Evolutionary conservation across 805 yeast genomes (phyloP), one percentile per base, ranked within the genome.

Genomic region (Nakazawaea anatomiae): DNA sequence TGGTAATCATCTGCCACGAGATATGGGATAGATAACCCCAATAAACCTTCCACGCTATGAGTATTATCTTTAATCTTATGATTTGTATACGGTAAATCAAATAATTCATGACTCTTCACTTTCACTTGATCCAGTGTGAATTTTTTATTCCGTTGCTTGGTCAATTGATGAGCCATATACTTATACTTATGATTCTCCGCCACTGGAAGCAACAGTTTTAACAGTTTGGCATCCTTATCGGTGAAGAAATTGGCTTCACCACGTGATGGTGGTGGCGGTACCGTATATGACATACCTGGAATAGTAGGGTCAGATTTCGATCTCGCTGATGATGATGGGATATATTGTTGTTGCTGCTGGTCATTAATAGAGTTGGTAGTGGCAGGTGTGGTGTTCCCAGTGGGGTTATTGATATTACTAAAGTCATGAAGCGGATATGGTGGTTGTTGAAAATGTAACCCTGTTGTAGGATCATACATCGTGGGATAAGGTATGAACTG

Each of bases 11-110:
- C 38, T 6, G 6, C 31, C 3, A 50, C 47, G 9, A 50, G 31
- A 42, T 50, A 50, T n/a, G 53, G 53, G 11, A 50, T 35, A 4
- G 50, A 46, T 28, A 46, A 45, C 18, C 53, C 53, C 25, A 50
- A 11, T 8, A 50, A 29, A 5, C 53, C 53, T 31, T 50, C 53
- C 18, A 46, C 35, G 18, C 36, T 42, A n/a, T 38, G 6, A 29
- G 31, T 44, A 7, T n/a, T 34, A 3, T 42, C 44, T 8, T 25
- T 35, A 3, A 38, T 35, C 27, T 12, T 11, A 27, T 28, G 30
- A 35, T 29, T 45, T 6, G 39, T 45, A 14, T 42, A 45, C 11
- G 52, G 52, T 27, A 50, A 40, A 4, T 31, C 49, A 42, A 46
- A 50, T 29, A 50, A 36, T 14, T 50, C 47, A 36, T 50, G 52